phyloP scores from a whole-genome alignment of 2,329 filamentous ascomycete species.

The Emericellopsis cladophorae region DNA sequence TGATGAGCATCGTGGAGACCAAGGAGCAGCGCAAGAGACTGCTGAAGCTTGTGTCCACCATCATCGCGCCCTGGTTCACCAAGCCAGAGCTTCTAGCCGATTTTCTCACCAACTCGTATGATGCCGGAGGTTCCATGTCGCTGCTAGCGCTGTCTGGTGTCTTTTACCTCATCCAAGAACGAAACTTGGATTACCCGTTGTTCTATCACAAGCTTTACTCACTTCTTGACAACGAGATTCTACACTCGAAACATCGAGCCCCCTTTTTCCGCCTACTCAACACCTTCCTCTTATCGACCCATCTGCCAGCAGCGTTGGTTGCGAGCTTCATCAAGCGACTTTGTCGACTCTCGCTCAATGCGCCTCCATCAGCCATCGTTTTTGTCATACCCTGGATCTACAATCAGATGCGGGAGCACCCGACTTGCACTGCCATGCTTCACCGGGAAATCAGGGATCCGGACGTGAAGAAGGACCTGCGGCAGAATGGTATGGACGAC shows the following conservation, averaged over 20 bases:
- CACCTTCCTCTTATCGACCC: constrained; percentile 79
- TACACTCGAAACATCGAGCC: constrained; percentile 90
- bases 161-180: constrained; percentile 86
- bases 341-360: constrained; percentile 70
- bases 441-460: constrained; percentile 58
- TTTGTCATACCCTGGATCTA: constrained; percentile 87
- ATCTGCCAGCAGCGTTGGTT: constrained; percentile 81
- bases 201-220: constrained; percentile 95
- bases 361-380: constrained; percentile 81
- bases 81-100: constrained; percentile 87
- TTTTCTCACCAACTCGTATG: constrained; percentile 90
- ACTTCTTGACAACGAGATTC: constrained; percentile 68
- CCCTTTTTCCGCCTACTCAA: constrained; percentile 87
- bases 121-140: constrained; percentile 74
- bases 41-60: constrained; percentile 60
- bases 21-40: constrained; percentile 69
- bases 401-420: constrained; percentile 84
- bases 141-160: constrained; percentile 83
- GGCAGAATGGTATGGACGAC: constrained; percentile 51
- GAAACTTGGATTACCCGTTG: constrained; percentile 89
- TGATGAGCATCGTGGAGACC: constrained; percentile 55
- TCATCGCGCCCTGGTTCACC: constrained; percentile 79
- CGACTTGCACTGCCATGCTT: constrained; percentile 89
- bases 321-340: constrained; percentile 96
- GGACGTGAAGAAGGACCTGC: constrained; percentile 44